These are phyloP conservation scores for Scedosporium aurantiacum DNA, from an alignment of 2,329 filamentous ascomycete species.

Conservation along the genomic window DNA sequence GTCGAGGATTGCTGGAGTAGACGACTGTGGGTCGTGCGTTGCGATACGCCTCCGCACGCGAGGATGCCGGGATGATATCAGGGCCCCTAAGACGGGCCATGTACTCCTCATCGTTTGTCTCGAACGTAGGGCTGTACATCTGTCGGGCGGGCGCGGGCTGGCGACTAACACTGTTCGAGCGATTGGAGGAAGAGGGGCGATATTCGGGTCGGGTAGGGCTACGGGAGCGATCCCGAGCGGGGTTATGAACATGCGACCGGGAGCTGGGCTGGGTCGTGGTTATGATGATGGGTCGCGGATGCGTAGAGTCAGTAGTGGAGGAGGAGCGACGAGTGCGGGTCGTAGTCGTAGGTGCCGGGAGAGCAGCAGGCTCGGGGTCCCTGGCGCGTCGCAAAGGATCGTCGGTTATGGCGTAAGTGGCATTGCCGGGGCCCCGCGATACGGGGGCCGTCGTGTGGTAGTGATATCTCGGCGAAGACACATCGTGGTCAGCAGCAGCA, in stretches of 20 bases:
- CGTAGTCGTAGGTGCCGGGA: constrained; percentile 27
- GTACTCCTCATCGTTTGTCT: constrained; percentile 38
- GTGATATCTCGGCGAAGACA: constrained; percentile 8
- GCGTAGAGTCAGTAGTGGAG: constrained; percentile 38
- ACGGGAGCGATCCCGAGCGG: constrained; percentile 17
- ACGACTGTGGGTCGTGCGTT: constrained; percentile 32
- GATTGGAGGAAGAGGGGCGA: constrained; percentile 44
- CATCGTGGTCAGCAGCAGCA: constrained; percentile 10
- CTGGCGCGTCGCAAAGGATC: constrained; percentile 36
- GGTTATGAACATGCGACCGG: constrained; percentile 27
- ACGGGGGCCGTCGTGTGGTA: constrained; percentile 9
- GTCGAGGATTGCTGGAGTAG: constrained; percentile 32
- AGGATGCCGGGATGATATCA: constrained; percentile 11
- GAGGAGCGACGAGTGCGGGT: constrained; percentile 23
- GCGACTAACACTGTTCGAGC: constrained; percentile 35
- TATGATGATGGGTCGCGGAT: constrained; percentile 44
- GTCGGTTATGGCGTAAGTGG: constrained; percentile 45
- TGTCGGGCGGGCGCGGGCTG: constrained; percentile 12
- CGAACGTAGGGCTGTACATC: constrained; percentile 34
- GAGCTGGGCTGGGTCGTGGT: constrained; percentile 38
- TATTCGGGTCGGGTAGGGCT: constrained; percentile 43
- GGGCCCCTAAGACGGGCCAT: constrained; percentile 24
- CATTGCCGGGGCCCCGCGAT: constrained; percentile 26
- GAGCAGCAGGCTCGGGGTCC: constrained; percentile 26
- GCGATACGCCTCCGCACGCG: constrained; percentile 31